Percentiles rank a stretch among this genome's conserved stretches.
These are phyloP conservation scores for Colletotrichum sp. DNA, from an alignment of 2,329 filamentous ascomycete genomes.

Conservation along the genomic window DNA sequence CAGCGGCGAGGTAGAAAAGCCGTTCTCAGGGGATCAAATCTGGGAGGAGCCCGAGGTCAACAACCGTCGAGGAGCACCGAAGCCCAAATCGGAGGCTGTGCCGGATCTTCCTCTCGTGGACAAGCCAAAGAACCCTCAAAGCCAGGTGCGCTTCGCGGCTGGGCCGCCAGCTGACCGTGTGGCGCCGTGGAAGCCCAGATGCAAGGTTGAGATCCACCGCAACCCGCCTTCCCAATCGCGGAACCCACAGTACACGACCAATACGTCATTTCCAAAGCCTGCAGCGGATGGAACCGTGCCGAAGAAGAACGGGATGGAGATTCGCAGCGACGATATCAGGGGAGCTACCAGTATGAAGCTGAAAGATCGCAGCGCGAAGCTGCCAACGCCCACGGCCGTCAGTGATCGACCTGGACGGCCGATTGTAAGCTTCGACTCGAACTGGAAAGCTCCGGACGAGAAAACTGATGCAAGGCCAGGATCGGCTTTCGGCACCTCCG, in stretches of 20 bases:
- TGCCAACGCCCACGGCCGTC: conserved; percentile 89
- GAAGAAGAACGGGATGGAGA: conserved; percentile 80
- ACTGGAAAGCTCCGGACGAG: conserved; percentile 78
- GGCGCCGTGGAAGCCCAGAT: conserved; percentile 33
- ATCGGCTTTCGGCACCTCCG: conserved; percentile 3
- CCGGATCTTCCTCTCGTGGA: conserved; percentile 4
- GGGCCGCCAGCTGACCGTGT: conserved; percentile 45
- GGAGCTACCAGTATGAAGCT: conserved; percentile 89
- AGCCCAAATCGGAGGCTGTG: neutral
- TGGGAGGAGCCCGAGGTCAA: conserved; percentile 81
- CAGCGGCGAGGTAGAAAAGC: conserved; percentile 69
- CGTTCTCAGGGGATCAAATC: conserved; percentile 80
- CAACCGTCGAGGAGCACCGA: conserved; percentile 29
- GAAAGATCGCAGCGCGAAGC: conserved; percentile 83
- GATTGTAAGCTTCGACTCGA: conserved; percentile 94
- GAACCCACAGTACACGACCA: conserved; percentile 80
- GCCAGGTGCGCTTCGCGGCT: conserved; percentile 53
- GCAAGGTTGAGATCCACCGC: conserved; percentile 74
- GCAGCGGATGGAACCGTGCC: conserved; percentile 48
- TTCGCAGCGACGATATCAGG: conserved; percentile 86
- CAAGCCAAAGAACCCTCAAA: conserved; percentile 70
- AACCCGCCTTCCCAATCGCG: conserved; percentile 85
- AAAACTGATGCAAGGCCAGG: conserved; percentile 68
- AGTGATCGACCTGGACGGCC: conserved; percentile 89
- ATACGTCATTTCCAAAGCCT: conserved; percentile 47